Evolutionary conservation across 1,284 basidiomycete genomes (phyloP), one percentile per base, ranked within the genome.

Genomic region (Tilletia indica): DNA sequence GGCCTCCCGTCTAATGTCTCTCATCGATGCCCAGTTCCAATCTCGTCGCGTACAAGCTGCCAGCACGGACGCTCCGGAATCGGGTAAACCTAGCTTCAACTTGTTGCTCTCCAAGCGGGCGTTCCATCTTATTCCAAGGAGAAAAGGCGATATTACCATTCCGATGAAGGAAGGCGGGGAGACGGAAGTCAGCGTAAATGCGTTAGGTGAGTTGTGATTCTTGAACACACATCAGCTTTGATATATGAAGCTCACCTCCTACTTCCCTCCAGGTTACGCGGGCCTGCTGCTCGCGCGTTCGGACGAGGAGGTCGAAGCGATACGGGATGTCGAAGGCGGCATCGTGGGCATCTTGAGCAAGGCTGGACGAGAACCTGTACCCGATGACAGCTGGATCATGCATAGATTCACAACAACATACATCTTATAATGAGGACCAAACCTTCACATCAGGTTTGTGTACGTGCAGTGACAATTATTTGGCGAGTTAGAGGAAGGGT

Each of bases 101-200:
- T 67, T 84, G 5, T 70, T 84, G 34, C 64, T 84, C 68, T 81
- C 82, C 0, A 73, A 74, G 21, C 39, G 79, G 4, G 81, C 82
- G 5, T 76, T 84, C 76, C 82, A 84, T 68, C 48, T 84, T 8
- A 77, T 84, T 31, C 83, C 83, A 0, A 72, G 83, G 6, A 69
- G 71, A 3, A 31, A 64, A 19, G 82, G 83, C 16, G 75, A 77
- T 25, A 81, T 74, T 67, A 68, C 69, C 9, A 49, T 71, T 48
- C 54, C 38, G 48, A 19, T 67, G 21, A 38, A 54, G 19, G 67
- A 14, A 2, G 48, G 63, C 5, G 47, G 51, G 49, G n/a, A 67
- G 4, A 70, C 70, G n/a, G 45, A 34, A n/a, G 34, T 73, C 19
- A 73, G 72, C 61, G 36, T 73, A 25, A 73, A 73, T 51, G 69